Base-by-base conservation (phyloP, 228 moss, liverwort and hornwort genomes). In the Sphagnum magellanicum region DNA sequence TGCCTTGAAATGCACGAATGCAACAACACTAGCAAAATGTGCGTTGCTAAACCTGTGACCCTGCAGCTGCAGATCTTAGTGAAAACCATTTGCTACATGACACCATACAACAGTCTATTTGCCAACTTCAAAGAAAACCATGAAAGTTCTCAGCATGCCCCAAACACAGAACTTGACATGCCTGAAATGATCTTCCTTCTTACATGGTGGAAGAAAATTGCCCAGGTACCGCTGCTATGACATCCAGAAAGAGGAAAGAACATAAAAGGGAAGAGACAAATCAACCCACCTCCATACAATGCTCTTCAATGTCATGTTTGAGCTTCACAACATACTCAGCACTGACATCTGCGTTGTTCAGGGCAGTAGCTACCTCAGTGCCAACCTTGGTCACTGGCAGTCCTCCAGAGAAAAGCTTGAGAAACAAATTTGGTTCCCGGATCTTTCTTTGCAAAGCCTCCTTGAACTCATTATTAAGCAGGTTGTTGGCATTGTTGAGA, bases 241-340 rank as follows among this genome's bases (percentile, higher is more conserved):
- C 32, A 32, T 12, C 55, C 55, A 55, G 9, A 55, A 12, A 8
- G 55, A 55, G 12, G 55, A 48, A 47, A 64, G 64, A 50, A 47
- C 16, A 4, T 49, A 10, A 10, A 48, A 49, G 48, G 47, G 48
- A 50, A 8, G 12, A 4, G 50, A 11, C 32, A 50, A 48, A 7
- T 46, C 49, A 69, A 55, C 77, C 81, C 70, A 96, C 96, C 88
- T 91, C 85, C 76, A 71, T 75, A 64, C 90, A 82, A 59, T 91
- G 90, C 68, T 97, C 97, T 83, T 93, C 97, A 68, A 97, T 91
- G 67, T 93, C 93, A 61, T 93, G 91, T 71, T 91, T 91, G 16
- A 97, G 84, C 79, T 97, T 97, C 63, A 90, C 75, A 50, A 93
- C 91, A 74, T 97, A 93, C 81, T 93, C 93, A n/a, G 88, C 88